Percentiles rank a stretch among this genome's conserved stretches.
These are phyloP conservation scores for Coemansia erecta DNA, from an alignment of 192 early-diverging fungal genomes.

Conservation along the genomic window DNA sequence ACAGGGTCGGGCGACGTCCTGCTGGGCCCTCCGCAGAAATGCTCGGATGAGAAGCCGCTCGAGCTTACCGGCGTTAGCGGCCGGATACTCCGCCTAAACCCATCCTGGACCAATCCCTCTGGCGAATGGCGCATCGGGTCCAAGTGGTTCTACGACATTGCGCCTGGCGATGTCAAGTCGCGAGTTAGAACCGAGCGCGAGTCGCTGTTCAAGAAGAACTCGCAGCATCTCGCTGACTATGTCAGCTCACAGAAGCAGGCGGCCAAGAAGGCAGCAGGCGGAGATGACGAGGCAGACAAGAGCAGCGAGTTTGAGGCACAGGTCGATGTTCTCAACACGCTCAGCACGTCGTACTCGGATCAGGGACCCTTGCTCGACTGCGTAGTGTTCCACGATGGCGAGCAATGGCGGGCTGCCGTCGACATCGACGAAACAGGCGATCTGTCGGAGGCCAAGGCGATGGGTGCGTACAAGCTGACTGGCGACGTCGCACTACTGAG, in stretches of 20 bases:
- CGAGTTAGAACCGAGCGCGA: conserved; percentile 58
- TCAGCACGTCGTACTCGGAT: conserved; percentile 66
- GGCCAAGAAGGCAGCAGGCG: conserved; percentile 20
- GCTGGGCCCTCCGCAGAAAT: conserved; percentile 54
- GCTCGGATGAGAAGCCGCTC: conserved; percentile 40
- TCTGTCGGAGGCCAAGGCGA: conserved; percentile 56
- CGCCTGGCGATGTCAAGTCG: conserved; percentile 53
- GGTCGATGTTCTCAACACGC: conserved; percentile 62
- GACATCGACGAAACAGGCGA: conserved; percentile 79
- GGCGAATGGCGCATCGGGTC: conserved; percentile 83
- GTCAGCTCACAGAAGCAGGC: conserved; percentile 27
- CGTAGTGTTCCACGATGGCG: conserved; percentile 86
- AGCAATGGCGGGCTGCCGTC: conserved; percentile 80
- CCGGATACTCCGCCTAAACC: conserved; percentile 65
- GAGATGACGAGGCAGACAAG: conserved; percentile 42
- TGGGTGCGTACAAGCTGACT: conserved; percentile 77
- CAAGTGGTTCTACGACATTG: conserved; percentile 75
- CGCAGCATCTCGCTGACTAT: conserved; percentile 27
- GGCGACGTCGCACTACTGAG: conserved; percentile 71
- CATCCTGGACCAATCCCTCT: conserved; percentile 75
- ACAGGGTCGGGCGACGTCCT: conserved; percentile 78
- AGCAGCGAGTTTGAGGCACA: conserved; percentile 51
- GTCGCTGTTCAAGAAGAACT: conserved; percentile 29
- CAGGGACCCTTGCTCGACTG: conserved; percentile 77
- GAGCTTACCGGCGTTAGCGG: conserved; percentile 72